Conservation (phyloP, 2,329 filamentous ascomycete species). For the Aspergillus novoparasiticus region DNA sequence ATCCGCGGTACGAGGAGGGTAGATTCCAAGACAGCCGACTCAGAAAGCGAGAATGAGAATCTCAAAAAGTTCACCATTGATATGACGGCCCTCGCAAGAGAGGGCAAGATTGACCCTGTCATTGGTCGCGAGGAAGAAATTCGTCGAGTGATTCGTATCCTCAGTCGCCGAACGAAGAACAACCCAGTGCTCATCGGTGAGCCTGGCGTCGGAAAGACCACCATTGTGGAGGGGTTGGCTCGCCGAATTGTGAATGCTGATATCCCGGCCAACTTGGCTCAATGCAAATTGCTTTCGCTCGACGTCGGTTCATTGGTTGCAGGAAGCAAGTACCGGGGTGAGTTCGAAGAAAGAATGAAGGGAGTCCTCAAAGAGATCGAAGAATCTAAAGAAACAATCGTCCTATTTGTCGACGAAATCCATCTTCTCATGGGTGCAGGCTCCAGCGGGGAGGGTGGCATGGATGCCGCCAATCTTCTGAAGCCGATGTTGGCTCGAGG, state of each 20-base stretch:
- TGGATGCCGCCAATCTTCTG: conserved; percentile 96
- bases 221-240: conserved; percentile 92
- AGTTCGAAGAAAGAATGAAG: conserved; percentile 99
- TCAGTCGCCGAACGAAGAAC: conserved; percentile 95
- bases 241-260: conserved; percentile 95
- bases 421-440: conserved; percentile 98
- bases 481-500: conserved; percentile 98
- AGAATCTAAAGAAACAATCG: conserved; percentile 92
- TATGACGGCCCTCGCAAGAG: conserved; percentile 93
- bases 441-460: conserved; percentile 90
- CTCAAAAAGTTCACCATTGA: conserved; percentile 98
- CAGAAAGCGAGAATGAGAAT: conserved; percentile 89
- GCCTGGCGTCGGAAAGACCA: conserved; percentile 97
- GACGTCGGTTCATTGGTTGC: conserved; percentile 95
- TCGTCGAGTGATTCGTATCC: conserved; percentile 83
- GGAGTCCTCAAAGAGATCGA: conserved; percentile 96
- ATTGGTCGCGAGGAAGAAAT: conserved; percentile 98
- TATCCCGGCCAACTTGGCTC: conserved; percentile 91
- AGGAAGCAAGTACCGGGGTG: conserved; percentile 96
- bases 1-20: conserved; percentile 92
- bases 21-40: conserved; percentile 93
- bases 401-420: conserved; percentile 98
- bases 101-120: conserved; percentile 97
- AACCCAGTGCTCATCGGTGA: conserved; percentile 98
- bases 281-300: conserved; percentile 90